Evolutionary conservation across 371 early-diverging fungal species (phyloP).

Genomic region (Actinomucor elegans): DNA sequence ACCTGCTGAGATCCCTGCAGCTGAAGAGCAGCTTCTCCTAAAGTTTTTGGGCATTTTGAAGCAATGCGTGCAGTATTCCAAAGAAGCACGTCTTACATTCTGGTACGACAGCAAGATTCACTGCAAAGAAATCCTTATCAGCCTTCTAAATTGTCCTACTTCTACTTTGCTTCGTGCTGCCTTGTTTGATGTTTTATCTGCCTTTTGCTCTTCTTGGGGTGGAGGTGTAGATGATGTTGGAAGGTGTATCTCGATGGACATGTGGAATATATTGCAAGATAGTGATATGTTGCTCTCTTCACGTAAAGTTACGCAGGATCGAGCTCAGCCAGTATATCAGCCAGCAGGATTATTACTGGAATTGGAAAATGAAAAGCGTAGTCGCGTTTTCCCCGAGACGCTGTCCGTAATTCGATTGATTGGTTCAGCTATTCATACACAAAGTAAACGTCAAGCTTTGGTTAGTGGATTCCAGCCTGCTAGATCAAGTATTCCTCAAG

Average conservation of each 20-base stretch:
- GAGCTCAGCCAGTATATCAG: constrained; percentile 3
- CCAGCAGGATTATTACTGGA: constrained; percentile 31
- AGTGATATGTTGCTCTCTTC: constrained; percentile 28
- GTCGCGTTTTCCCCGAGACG: constrained; percentile 82
- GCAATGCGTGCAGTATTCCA: constrained; percentile 42
- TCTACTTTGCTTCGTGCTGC: constrained; percentile 37
- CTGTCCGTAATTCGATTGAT: constrained; percentile 78
- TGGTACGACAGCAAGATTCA: constrained; percentile 17
- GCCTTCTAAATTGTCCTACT: constrained; percentile 25
- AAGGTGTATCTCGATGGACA: constrained; percentile 20
- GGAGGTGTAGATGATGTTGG: constrained; percentile 35
- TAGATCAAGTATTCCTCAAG: constrained; percentile 54
- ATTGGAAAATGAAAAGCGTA: constrained; percentile 38
- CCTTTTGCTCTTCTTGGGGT: constrained; percentile 44
- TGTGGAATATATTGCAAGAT: constrained; percentile 36
- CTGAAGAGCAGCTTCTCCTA: constrained; percentile 31
- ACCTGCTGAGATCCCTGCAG: constrained; percentile 14
- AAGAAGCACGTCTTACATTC: constrained; percentile 28
- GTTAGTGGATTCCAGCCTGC: constrained; percentile 32
- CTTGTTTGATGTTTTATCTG: constrained; percentile 37
- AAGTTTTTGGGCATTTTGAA: constrained; percentile 31
- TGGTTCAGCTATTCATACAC: constrained; percentile 67
- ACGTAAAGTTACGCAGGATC: constrained; percentile 1
- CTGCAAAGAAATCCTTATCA: constrained; percentile 7
- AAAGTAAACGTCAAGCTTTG: constrained; percentile 39